phyloP scores from a whole-genome alignment of 1,284 basidiomycete species.

The Tremellales sp. region DNA sequence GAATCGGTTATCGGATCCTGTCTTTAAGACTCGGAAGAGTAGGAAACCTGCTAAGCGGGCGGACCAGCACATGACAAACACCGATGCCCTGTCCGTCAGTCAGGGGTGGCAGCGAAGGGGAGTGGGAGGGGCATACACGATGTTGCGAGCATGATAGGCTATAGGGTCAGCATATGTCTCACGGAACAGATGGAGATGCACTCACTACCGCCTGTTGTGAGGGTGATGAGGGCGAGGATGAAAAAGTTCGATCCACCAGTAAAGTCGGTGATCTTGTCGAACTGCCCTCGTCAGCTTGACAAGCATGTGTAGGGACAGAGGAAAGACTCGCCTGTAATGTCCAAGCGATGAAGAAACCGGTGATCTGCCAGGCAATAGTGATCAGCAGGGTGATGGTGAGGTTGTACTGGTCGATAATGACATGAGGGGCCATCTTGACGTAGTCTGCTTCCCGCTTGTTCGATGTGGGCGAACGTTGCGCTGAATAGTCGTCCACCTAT shows the following conservation, averaged over 20 bases:
- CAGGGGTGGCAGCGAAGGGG: background rate
- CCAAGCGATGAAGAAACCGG: constrained; percentile 67
- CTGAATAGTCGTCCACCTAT: too few relatives aligned
- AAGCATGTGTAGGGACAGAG: background rate
- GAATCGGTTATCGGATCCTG: constrained; percentile 60
- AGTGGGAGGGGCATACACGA: constrained; percentile 10
- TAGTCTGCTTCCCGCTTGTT: too few relatives aligned
- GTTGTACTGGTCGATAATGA: constrained; percentile 60
- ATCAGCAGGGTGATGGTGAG: constrained; percentile 64
- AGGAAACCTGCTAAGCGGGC: constrained; percentile 57
- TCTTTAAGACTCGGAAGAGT: constrained; percentile 63
- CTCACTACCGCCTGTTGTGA: constrained; percentile 39
- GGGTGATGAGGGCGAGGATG: constrained; percentile 49
- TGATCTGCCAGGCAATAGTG: constrained; percentile 62
- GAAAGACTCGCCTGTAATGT: constrained; percentile 53
- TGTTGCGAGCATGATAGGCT: constrained; percentile 53
- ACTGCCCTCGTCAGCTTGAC: constrained; percentile 43
- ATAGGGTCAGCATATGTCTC: background rate
- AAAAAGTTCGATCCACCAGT: constrained; percentile 65
- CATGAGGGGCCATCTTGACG: constrained; percentile 16
- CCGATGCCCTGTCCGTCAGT: constrained; percentile 11
- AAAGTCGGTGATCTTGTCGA: constrained; percentile 65
- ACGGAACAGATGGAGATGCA: background rate
- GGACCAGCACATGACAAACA: constrained; percentile 55
- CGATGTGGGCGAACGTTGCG: too few relatives aligned